Evolutionary conservation across 2,329 filamentous ascomycete genomes (phyloP), one percentile per base, ranked within the genome.

Genomic region (Clonostachys solani): DNA sequence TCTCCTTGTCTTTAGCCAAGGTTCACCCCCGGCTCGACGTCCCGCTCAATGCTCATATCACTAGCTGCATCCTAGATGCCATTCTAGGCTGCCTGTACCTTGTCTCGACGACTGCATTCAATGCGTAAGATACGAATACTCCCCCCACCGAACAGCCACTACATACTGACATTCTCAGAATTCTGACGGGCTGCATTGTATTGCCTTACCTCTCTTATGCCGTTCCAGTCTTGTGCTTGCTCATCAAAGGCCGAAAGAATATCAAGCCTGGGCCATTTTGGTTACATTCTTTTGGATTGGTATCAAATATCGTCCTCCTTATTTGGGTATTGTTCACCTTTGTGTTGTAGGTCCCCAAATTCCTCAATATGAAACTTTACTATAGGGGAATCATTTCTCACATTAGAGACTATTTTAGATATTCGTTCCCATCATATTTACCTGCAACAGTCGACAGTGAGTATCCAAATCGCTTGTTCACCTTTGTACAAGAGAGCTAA

Each of bases 81-180:
- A 51, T 66, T 15, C 58, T 74, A 1, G 72, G 71, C 9, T 64
- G 64, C 42, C 55, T 75, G 5, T 73, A 73, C 45, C 64, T 74
- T 12, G 69, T 67, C 15, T 68, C 65, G 3, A 63, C 61, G 2
- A 70, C 69, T 1, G 71, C 71, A 12, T 73, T 73, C 57, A 73
- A 72, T 38, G 17, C 15, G 36, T 38, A 38, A 38, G 36, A 38
- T 2, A 38, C 12, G 15, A 7, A 3, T 10, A n/a, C 9, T 29
- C 23, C 23, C 3, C 7, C 9, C 23, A 10, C 23, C 3, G 9
- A 29, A 29, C 23, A 29, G 8, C 23, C 23, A 29, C 3, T 3
- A 4, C 23, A 29, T 10, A 38, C 36, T 15, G 8, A 17, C 36
- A 15, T 8, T 1, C 7, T 17, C 46, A 58, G 56, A 1, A 51